Evolutionary conservation across 73 alveolate genomes (phyloP).

Genomic region (Paramecium octaurelia): DNA sequence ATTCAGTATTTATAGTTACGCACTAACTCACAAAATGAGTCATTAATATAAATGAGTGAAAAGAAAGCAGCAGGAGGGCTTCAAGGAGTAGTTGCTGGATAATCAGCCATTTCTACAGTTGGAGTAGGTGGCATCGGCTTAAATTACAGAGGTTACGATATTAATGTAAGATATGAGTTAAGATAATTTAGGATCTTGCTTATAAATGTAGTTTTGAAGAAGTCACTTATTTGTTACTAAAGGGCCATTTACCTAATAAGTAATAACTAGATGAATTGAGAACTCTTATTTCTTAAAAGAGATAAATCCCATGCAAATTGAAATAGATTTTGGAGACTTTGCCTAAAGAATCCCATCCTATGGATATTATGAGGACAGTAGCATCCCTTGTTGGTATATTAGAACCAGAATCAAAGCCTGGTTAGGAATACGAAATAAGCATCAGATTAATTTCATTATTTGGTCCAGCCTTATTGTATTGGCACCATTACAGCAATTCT

Average conservation of each 20-base stretch:
- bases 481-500: constrained; percentile 70
- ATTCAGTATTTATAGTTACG: background rate
- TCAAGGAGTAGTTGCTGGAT: constrained; percentile 73
- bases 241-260: constrained; percentile 63
- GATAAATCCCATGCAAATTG: constrained; percentile 64
- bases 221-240: constrained; percentile 69
- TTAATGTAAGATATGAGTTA: constrained; percentile 46
- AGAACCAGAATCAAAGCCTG: constrained; percentile 68
- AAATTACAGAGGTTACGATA: constrained; percentile 76
- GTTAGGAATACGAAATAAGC: constrained; percentile 57
- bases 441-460: constrained; percentile 67
- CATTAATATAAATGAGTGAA: constrained; percentile 35
- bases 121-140: constrained; percentile 73
- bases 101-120: constrained; percentile 71
- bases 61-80: constrained; percentile 66
- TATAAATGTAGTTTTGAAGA: constrained; percentile 72
- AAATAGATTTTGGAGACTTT: constrained; percentile 63
- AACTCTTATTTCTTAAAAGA: constrained; percentile 32
- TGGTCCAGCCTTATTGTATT: constrained; percentile 73
- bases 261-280: constrained; percentile 52
- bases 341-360: constrained; percentile 76
- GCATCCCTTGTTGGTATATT: constrained; percentile 69
- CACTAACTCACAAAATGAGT: background rate
- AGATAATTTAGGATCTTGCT: constrained; percentile 45
- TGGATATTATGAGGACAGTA: constrained; percentile 76